Percentiles rank a stretch among this genome's conserved stretches.
These are phyloP conservation scores for Penicillium palitans DNA, from an alignment of 2,329 filamentous ascomycete species.

Conservation along the genomic window DNA sequence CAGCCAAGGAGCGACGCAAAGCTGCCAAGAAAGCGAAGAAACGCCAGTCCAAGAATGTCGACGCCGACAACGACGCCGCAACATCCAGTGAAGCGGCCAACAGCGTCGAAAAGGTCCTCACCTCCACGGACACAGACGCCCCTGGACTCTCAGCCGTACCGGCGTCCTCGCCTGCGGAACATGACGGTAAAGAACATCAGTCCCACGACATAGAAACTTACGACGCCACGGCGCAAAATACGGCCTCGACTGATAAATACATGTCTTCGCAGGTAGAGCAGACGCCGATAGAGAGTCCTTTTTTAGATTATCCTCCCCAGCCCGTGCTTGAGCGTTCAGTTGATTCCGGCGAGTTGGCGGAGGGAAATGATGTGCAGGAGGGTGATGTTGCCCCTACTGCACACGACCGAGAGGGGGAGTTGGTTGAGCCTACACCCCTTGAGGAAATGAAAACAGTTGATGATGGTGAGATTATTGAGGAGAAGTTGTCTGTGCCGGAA, in stretches of 20 bases:
- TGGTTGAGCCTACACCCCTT: conserved; percentile 1
- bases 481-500: conserved; percentile 4
- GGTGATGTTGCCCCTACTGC: conserved; percentile 4
- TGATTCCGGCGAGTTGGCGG: conserved; percentile 24
- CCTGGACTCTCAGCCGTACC: conserved; percentile 28
- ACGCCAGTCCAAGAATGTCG: conserved; percentile 35
- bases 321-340: conserved; percentile 31
- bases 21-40: conserved; percentile 52
- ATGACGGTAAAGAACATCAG: conserved; percentile 50
- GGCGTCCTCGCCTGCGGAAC: conserved; percentile 38
- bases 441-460: conserved; percentile 1
- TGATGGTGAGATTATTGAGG: conserved; percentile 1
- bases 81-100: not conserved
- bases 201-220: conserved; percentile 42
- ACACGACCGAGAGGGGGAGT: conserved; percentile 7
- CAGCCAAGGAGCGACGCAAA: conserved; percentile 47
- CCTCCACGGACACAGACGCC: conserved; percentile 19
- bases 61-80: conserved; percentile 21
- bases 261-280: conserved; percentile 48
- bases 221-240: conserved; percentile 39
- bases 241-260: conserved; percentile 48
- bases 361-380: conserved; percentile 14
- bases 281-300: conserved; percentile 34
- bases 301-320: conserved; percentile 35
- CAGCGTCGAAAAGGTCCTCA: conserved; percentile 17